A percentile compares a stretch with the other conserved stretches of the same genome.
Conservation (phyloP, 768 basidiomycete genomes). For the Mycena epipterygia region DNA sequence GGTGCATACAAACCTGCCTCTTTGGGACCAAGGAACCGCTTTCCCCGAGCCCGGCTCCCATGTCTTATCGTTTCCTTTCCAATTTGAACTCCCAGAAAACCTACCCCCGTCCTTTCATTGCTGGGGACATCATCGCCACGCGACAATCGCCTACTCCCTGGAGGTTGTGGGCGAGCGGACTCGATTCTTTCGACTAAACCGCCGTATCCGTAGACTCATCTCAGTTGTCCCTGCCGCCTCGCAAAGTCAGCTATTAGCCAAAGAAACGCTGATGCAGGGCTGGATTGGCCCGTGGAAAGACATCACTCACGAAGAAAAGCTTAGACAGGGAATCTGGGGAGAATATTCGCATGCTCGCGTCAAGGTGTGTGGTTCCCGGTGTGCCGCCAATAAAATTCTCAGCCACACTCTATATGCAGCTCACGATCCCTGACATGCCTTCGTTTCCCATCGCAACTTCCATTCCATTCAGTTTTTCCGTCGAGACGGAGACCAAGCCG, state of each 20-base stretch:
- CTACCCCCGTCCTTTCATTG: conserved; percentile 27
- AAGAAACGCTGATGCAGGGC: conserved; percentile 13
- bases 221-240: conserved; percentile 32
- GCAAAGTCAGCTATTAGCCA: background rate
- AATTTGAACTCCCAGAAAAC: conserved; percentile 14
- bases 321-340: conserved; percentile 28
- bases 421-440: conserved; percentile 13
- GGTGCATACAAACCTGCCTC: background rate
- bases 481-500: conserved; percentile 31
- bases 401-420: background rate
- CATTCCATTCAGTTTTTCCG: conserved; percentile 23
- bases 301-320: conserved; percentile 5
- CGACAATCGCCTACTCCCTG: conserved; percentile 20
- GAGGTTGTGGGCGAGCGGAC: conserved; percentile 27
- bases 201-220: conserved; percentile 22
- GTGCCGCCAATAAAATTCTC: background rate
- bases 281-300: conserved; percentile 21
- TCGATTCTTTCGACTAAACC: conserved; percentile 18
- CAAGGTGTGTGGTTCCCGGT: background rate
- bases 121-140: background rate
- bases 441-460: conserved; percentile 22
- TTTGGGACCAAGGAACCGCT: conserved; percentile 19
- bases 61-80: conserved; percentile 1
- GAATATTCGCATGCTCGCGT: conserved; percentile 28
- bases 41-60: conserved; percentile 19